These are phyloP conservation scores for Euphorbia celastroides DNA, from an alignment of 441 rosid species.

Conservation along the genomic window DNA sequence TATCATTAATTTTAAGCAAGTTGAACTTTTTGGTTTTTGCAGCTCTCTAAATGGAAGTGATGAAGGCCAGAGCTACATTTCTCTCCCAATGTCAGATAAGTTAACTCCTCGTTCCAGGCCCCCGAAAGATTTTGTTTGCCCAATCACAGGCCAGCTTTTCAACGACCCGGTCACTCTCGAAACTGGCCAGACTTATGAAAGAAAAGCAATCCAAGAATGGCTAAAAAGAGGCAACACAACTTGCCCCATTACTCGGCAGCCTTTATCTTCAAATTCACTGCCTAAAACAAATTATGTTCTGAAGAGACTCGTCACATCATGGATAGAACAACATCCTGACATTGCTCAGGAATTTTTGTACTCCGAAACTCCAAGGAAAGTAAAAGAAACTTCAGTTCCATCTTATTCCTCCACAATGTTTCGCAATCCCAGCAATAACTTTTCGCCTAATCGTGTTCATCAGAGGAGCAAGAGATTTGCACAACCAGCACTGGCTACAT, in stretches of 20 bases:
- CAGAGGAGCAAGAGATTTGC: slow-evolving; percentile 35
- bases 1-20: too few relatives aligned
- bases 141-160: slow-evolving; percentile 57
- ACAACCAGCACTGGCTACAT: slow-evolving; percentile 25
- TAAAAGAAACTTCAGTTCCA: slow-evolving; percentile 19
- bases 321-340: slow-evolving; percentile 68
- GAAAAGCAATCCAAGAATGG: slow-evolving; percentile 77
- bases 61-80: slow-evolving; percentile 45
- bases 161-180: slow-evolving; percentile 73
- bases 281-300: slow-evolving; percentile 66
- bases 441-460: slow-evolving; percentile 22
- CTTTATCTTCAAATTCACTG: slow-evolving; percentile 35
- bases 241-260: slow-evolving; percentile 62
- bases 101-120: slow-evolving; percentile 38
- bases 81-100: slow-evolving; percentile 43
- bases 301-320: slow-evolving; percentile 57
- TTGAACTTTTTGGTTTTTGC: slow-evolving; percentile 12
- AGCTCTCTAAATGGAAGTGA: slow-evolving; percentile 36
- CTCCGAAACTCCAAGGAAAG: slow-evolving; percentile 46
- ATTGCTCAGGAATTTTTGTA: slow-evolving; percentile 51
- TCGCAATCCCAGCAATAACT: slow-evolving; percentile 16
- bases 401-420: slow-evolving; percentile 23
- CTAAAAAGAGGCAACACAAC: slow-evolving; percentile 49
- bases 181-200: slow-evolving; percentile 70
- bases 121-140: slow-evolving; percentile 69